A percentile compares a stretch with the other conserved stretches of the same genome.
phyloP scores from a whole-genome alignment of 148 eudicot species.

The Agrostemma githago region DNA sequence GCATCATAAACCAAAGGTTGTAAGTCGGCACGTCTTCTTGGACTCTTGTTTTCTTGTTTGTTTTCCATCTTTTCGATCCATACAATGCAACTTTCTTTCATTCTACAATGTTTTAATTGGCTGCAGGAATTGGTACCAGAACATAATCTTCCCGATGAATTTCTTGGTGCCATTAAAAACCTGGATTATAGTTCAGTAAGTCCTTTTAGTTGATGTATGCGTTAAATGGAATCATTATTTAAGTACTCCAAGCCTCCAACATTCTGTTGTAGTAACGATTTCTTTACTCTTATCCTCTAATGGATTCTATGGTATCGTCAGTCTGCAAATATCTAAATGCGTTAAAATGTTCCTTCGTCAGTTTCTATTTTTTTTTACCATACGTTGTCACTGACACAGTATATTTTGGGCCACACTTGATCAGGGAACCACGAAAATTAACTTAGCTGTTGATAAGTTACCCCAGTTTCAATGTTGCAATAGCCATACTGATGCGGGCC shows the following conservation, averaged over 20 bases:
- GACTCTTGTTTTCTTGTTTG: not conserved
- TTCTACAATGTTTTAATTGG: slow-evolving; percentile 11
- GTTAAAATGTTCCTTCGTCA: not conserved
- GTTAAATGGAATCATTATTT: not conserved
- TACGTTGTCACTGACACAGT: not conserved
- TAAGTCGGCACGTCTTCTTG: not conserved
- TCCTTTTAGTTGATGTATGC: slow-evolving; percentile 2
- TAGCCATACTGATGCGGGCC: slow-evolving; percentile 53
- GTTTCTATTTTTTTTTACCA: not conserved
- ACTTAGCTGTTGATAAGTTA: slow-evolving; percentile 74
- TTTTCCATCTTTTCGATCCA: slow-evolving; percentile 4
- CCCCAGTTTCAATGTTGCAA: slow-evolving; percentile 74
- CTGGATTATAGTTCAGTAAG: slow-evolving; percentile 90
- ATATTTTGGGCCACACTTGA: slow-evolving; percentile 14
- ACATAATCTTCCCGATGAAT: slow-evolving; percentile 60
- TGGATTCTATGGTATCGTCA: not conserved
- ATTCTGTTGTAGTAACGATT: not conserved
- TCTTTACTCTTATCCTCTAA: not conserved
- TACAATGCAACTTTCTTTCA: not conserved
- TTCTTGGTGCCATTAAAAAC: slow-evolving; percentile 48
- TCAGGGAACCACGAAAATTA: slow-evolving; percentile 95
- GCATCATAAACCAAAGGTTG: not conserved
- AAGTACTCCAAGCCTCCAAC: slow-evolving; percentile 4
- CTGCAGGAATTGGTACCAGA: slow-evolving; percentile 78
- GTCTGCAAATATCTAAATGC: not conserved